Evolutionary conservation across 805 yeast species (phyloP), one percentile per base, ranked within the genome.

Genomic region (Candida patagonica): DNA sequence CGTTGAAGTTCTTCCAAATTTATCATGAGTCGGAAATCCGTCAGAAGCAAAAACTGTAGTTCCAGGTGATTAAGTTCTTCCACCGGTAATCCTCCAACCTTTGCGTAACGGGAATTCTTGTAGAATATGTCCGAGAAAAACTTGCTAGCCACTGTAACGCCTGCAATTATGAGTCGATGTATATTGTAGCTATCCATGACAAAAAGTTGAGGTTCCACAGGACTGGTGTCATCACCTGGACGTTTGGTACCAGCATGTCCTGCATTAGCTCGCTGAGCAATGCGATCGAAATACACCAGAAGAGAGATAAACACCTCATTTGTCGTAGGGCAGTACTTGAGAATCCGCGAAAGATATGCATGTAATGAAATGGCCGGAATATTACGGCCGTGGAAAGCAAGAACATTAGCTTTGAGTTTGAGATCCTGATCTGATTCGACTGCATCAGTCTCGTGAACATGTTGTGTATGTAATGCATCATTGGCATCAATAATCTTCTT

Each of bases 311-410:
- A 92, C 25, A 92, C 97, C 58, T 92, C 97, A 61, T 89, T 89
- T 2, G 98, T 88, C n/a, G 92, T 92, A 0, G 99, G 97, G 60
- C 99, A 92, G 63, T 92, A 92, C 61, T 89, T 89, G 57, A 89
- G 74, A 22, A 92, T 89, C 55, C 98, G 76, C 31, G 85, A 74
- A 44, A 92, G 69, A 57, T 92, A 92, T 16, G 94, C 92, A 53
- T 86, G 87, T 35, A 92, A 70, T 9, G 88, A 76, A 40, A 92
- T 92, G n/a, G 94, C 95, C 1, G 98, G 98, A 7, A 92, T 80
- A 56, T 89, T 94, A 43, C 94, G 78, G 13, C 98, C 98, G 60
- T 87, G 95, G 59, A 92, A 92, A 34, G 95, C 92, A 42, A 89
- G 65, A 3, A 89, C 84, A 19, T 54, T 52, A 30, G 52, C 52